Evolutionary conservation across 441 rosid genomes (phyloP).

Genomic region (Arabidopsis hybrid): DNA sequence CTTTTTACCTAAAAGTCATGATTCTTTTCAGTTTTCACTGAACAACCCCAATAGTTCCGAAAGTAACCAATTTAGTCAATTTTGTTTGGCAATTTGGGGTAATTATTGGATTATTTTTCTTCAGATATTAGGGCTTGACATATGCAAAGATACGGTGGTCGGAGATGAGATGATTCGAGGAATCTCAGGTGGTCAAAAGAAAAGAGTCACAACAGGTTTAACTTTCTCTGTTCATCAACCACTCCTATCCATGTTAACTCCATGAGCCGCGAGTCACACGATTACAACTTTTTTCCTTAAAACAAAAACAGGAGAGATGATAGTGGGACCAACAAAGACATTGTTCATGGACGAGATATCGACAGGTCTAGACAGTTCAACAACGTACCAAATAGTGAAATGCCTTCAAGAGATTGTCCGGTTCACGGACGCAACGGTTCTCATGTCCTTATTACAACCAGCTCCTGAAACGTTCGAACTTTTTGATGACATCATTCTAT

Average conservation of each 20-base stretch:
- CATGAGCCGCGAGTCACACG: constrained; percentile 9
- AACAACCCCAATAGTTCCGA: constrained; percentile 16
- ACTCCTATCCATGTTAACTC: constrained; percentile 12
- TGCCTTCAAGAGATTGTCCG: constrained; percentile 87
- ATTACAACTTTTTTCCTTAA: neutral
- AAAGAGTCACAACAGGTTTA: constrained; percentile 86
- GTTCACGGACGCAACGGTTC: constrained; percentile 73
- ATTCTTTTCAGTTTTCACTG: neutral
- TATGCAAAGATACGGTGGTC: constrained; percentile 85
- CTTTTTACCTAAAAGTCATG: constrained; percentile 31
- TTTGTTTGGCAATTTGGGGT: constrained; percentile 3
- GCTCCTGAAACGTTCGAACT: constrained; percentile 95
- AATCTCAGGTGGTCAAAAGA: constrained; percentile 93
- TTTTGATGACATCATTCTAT: constrained; percentile 80
- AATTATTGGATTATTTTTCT: neutral
- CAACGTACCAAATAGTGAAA: constrained; percentile 88
- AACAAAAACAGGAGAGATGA: constrained; percentile 80
- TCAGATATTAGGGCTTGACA: constrained; percentile 91
- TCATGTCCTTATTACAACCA: constrained; percentile 90
- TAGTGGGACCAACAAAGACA: constrained; percentile 94
- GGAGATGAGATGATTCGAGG: constrained; percentile 92
- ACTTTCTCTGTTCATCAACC: neutral
- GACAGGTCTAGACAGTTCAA: constrained; percentile 93
- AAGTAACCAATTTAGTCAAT: constrained; percentile 1
- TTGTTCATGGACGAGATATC: constrained; percentile 98